These are phyloP conservation scores for Neonectria sp. DNA, from an alignment of 2,329 filamentous ascomycete species.

Conservation along the genomic window DNA sequence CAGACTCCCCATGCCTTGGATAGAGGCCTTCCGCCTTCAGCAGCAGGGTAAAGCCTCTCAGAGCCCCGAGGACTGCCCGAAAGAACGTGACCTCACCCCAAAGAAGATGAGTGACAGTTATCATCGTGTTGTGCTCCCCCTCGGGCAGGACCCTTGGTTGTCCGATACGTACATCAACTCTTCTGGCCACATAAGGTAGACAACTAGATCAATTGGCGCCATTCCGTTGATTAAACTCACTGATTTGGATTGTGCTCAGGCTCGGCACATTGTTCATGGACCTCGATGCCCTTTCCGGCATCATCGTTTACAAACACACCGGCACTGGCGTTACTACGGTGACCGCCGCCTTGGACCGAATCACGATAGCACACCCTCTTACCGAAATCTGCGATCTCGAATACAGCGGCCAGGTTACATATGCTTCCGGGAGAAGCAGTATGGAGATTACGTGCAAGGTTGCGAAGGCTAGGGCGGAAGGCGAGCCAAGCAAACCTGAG, in stretches of 20 bases:
- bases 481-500: slow-evolving; percentile 64
- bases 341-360: slow-evolving; percentile 65
- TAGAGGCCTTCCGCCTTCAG: slow-evolving; percentile 46
- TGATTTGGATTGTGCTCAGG: slow-evolving; percentile 20
- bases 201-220: background rate
- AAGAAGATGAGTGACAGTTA: slow-evolving; percentile 52
- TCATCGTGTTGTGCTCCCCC: slow-evolving; percentile 64
- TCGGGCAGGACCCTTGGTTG: slow-evolving; percentile 82
- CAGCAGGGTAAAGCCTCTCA: slow-evolving; percentile 36
- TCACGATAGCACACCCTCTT: slow-evolving; percentile 76
- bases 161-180: slow-evolving; percentile 85
- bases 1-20: slow-evolving; percentile 48
- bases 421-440: slow-evolving; percentile 80
- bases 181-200: slow-evolving; percentile 76
- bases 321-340: slow-evolving; percentile 68
- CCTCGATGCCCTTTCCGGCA: slow-evolving; percentile 82
- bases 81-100: slow-evolving; percentile 46
- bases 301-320: slow-evolving; percentile 80
- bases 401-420: slow-evolving; percentile 74
- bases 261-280: slow-evolving; percentile 86
- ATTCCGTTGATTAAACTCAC: background rate
- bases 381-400: slow-evolving; percentile 86
- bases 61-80: slow-evolving; percentile 16
- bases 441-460: slow-evolving; percentile 83
- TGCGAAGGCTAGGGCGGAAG: slow-evolving; percentile 74